Percentiles rank a stretch among this genome's conserved stretches.
These are phyloP conservation scores for Talaromyces proteolyticus DNA, from an alignment of 495 filamentous ascomycete species.

Conservation along the genomic window DNA sequence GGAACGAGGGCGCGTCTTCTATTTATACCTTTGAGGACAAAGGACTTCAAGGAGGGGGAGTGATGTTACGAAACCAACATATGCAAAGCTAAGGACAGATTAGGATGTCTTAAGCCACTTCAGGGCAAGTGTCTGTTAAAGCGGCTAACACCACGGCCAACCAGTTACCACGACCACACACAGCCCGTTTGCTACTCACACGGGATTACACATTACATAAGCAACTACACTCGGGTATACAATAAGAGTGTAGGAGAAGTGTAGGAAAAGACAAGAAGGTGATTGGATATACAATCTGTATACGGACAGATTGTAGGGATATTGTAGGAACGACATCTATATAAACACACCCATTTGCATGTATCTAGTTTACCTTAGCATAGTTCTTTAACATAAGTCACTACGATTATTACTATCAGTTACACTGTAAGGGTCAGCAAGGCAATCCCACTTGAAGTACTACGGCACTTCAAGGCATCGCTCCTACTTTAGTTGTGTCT, in stretches of 20 bases:
- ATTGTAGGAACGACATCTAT: background rate
- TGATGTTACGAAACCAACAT: background rate
- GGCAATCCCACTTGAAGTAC: too few relatives aligned
- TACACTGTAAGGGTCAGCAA: too few relatives aligned
- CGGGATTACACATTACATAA: background rate
- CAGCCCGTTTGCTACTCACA: background rate
- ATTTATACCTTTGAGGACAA: background rate
- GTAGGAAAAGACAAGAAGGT: background rate
- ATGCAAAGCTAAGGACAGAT: background rate
- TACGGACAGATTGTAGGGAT: background rate
- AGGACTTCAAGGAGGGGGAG: background rate
- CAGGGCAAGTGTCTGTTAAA: background rate
- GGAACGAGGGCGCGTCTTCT: background rate
- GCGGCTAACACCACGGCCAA: background rate
- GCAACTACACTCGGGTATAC: background rate
- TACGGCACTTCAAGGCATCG: too few relatives aligned
- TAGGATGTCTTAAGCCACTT: too few relatives aligned
- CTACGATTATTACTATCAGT: too few relatives aligned
- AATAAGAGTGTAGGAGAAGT: background rate
- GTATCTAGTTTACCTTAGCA: background rate
- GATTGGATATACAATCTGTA: background rate
- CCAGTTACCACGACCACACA: background rate
- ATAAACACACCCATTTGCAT: background rate
- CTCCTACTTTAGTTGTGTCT: too few relatives aligned
- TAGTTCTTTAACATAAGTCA: background rate